Base-by-base conservation (phyloP, 805 yeast species). In the Saccharomyces eubayanus region DNA sequence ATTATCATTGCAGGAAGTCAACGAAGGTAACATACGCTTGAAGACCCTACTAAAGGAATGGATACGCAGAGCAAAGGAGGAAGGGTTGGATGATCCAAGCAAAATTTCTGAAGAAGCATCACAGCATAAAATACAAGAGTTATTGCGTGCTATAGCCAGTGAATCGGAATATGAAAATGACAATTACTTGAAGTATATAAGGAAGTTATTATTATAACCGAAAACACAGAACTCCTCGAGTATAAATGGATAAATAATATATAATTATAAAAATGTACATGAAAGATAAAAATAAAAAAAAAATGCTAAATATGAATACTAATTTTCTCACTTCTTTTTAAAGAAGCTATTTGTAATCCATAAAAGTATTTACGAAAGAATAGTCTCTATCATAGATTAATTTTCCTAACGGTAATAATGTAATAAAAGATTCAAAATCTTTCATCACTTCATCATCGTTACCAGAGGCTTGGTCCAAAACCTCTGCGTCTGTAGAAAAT, bases 371-470 rank as follows among this genome's bases (percentile, higher is more conserved):
- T 14, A 69, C 53, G 79, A 82, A 63, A 70, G 72, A 56, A 68
- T 78, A 11, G 77, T 80, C 62, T 81, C 85, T 62, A 60, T 75
- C 2, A 71, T 73, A 31, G 78, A 77, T 5, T 85, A 85, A 52
- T 72, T 83, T 46, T 61, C 73, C 58, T 2, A 63, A 68, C 5
- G 94, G 94, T 1, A 76, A 80, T n/a, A 77, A 72, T 9, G 59
- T 65, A 49, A 71, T 77, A 65, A 77, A 36, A 16, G 43, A 21
- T 16, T 36, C 43, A 21, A 36, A 36, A 36, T 36, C 43, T 8
- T 36, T 16, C 43, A 9, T 36, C 16, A 36, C 16, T 36, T 16
- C 43, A 36, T 1, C 8, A 16, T 36, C 11, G 5, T 10, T 16
- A 36, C 2, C 16, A 6, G 24, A 16, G 16, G 43, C 9, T 6